phyloP scores from a whole-genome alignment of 306 rosid species.

The Cicer judaicum region DNA sequence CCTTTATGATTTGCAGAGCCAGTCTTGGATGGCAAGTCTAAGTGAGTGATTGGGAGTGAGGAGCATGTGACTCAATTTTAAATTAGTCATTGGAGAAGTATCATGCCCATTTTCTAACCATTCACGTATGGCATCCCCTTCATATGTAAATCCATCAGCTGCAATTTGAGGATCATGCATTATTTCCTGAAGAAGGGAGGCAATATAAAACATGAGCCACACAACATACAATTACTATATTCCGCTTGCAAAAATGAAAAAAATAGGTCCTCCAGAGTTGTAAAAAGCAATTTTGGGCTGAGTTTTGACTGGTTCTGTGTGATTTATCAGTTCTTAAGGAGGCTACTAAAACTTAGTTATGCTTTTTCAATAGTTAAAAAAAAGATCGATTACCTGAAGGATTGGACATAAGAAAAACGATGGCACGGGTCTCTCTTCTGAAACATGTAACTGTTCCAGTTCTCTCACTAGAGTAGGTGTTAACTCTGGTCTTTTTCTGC shows the following conservation, averaged over 20 bases:
- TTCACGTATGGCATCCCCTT: conserved; percentile 84
- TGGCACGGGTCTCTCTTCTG: conserved; percentile 79
- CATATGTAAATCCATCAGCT: conserved; percentile 90
- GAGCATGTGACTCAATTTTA: conserved; percentile 64
- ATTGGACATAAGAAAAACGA: conserved; percentile 86
- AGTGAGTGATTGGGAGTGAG: conserved; percentile 81
- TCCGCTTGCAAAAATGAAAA: neutral
- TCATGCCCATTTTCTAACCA: conserved; percentile 79
- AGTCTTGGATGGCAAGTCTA: conserved; percentile 80
- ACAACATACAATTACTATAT: neutral
- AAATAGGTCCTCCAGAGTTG: neutral
- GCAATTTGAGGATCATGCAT: conserved; percentile 93
- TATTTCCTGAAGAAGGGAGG: conserved; percentile 72
- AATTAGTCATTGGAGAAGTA: conserved; percentile 89
- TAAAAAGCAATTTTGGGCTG: neutral
- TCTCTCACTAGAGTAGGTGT: conserved; percentile 83
- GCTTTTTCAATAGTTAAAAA: conserved; percentile 20
- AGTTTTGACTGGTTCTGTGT: too few species aligned
- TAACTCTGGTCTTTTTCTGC: conserved; percentile 75
- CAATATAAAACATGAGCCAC: conserved; percentile 39
- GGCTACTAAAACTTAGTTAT: conserved; percentile 17
- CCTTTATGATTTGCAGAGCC: conserved; percentile 79
- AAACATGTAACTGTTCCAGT: conserved; percentile 66
- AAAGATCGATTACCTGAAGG: conserved; percentile 61
- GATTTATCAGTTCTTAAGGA: too few species aligned